Evolutionary conservation across 2,329 filamentous ascomycete species (phyloP).

Genomic region (Colletotrichum neosansevieriae): DNA sequence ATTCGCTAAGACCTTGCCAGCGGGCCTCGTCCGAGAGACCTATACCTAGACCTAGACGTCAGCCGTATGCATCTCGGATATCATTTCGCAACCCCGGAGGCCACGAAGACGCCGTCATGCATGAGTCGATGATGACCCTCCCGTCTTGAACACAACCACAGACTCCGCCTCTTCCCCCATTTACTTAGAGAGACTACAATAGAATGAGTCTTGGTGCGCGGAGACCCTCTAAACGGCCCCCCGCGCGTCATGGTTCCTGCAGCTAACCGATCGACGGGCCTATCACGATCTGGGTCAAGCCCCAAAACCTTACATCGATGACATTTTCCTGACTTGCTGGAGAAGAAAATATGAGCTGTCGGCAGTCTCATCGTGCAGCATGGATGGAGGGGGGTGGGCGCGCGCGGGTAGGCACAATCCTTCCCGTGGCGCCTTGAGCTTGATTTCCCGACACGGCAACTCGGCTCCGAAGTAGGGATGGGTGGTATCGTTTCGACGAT

Average conservation of each 20-base stretch:
- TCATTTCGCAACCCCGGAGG: background rate
- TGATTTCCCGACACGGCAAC: background rate
- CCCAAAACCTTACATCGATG: background rate
- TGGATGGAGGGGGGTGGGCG: background rate
- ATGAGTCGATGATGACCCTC: background rate
- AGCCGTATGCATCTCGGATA: background rate
- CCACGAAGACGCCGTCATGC: slow-evolving; percentile 13
- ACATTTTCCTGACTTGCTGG: too few species aligned
- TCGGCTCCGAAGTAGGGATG: slow-evolving; percentile 18
- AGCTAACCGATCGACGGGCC: background rate
- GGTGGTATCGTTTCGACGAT: background rate
- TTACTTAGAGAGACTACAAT: too few species aligned
- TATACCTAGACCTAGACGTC: background rate
- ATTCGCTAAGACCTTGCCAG: background rate
- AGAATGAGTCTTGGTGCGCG: background rate
- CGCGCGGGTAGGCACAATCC: slow-evolving; percentile 10
- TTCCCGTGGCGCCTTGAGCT: background rate
- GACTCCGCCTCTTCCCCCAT: background rate
- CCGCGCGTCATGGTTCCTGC: slow-evolving; percentile 3
- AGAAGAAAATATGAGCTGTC: slow-evolving; percentile 11
- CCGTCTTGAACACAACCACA: too few species aligned
- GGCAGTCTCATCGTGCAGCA: slow-evolving; percentile 8
- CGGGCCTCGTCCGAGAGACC: background rate
- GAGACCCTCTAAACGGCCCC: slow-evolving; percentile 3
- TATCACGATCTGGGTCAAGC: background rate